Evolutionary conservation across 352 stramenopile genomes (phyloP).

Genomic region (Pythium phragmiticola): DNA sequence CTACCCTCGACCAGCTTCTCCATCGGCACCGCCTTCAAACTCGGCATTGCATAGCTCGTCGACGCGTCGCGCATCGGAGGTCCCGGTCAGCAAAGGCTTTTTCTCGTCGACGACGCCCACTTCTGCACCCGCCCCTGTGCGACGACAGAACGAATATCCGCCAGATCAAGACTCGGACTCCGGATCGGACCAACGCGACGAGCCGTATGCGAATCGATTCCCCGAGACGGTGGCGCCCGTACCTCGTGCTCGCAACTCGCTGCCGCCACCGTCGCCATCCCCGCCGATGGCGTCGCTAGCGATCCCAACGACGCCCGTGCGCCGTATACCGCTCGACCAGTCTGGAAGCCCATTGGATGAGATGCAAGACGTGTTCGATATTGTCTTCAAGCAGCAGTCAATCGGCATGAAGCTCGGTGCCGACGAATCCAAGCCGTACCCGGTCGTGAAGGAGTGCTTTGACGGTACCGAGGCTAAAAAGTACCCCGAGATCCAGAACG

Average conservation of each 20-base stretch:
- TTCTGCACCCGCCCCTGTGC: conserved; percentile 4
- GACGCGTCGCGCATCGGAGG: conserved; percentile 16
- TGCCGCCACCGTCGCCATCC: conserved; percentile 18
- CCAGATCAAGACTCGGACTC: conserved; percentile 46
- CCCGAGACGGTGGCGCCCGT: background rate
- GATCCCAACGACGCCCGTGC: conserved; percentile 1
- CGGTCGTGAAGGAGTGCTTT: conserved; percentile 83
- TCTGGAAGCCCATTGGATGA: conserved; percentile 43
- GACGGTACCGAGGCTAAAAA: conserved; percentile 67
- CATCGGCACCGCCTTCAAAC: conserved; percentile 7
- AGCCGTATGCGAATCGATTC: conserved; percentile 19
- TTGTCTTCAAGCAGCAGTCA: conserved; percentile 84
- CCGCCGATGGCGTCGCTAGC: conserved; percentile 15
- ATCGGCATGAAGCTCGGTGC: conserved; percentile 82
- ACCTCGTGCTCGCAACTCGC: conserved; percentile 3
- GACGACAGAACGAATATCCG: conserved; percentile 27
- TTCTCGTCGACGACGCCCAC: conserved; percentile 17
- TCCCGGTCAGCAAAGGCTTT: conserved; percentile 21
- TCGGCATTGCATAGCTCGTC: conserved; percentile 14
- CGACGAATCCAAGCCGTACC: conserved; percentile 69
- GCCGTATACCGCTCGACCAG: conserved; percentile 5
- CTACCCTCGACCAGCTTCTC: conserved; percentile 16
- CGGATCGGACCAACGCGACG: conserved; percentile 48
- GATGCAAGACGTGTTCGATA: conserved; percentile 80
- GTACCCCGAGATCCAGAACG: conserved; percentile 78